Evolutionary conservation across 257 asterid species (phyloP), one percentile per base, ranked within the genome.

Genomic region (Misopates orontium): DNA sequence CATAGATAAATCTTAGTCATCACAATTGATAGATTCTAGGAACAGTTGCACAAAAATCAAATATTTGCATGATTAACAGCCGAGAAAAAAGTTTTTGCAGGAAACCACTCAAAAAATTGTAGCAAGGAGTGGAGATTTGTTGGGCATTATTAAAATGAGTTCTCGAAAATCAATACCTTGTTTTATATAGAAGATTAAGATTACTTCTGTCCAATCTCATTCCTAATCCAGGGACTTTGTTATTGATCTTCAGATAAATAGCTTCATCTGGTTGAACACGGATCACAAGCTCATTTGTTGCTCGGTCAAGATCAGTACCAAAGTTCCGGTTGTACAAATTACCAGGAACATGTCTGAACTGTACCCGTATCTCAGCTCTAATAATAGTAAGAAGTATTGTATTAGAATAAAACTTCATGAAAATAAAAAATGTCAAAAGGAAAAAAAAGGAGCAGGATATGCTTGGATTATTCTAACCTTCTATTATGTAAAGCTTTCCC

Each of bases 211-310:
- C 98, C 80, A 93, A 70, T 75, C 90, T 74, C 97, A 89, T 89
- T 57, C 91, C 98, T 68, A 93, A 73, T 47, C 97, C 98, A 5
- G 98, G 98, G 66, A 93, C 97, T 79, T 93, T 93, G 77, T 93
- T 93, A 75, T 93, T 93, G 51, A 93, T 85, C 88, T 85, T 87
- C 73, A 93, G 78, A 81, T 89, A 83, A 56, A 93, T 87, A 36
- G 94, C 97, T 80, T 93, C 98, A 65, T 93, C 93, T 0, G 98
- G 98, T 73, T 93, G 98, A 45, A 93, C 96, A 36, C 99, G 94
- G 67, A 93, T 93, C 17, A 93, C 98, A 8, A 93, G 95, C 86
- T 93, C 98, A 66, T 93, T 93, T 10, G 98, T 87, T 54, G 97
- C 95, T 71, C 69, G 86, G 78, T 89, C 98, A 23, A 90, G 88